Evolutionary conservation across 495 filamentous ascomycete genomes (phyloP), one percentile per base, ranked within the genome.

Genomic region (Penicillium argentinense): DNA sequence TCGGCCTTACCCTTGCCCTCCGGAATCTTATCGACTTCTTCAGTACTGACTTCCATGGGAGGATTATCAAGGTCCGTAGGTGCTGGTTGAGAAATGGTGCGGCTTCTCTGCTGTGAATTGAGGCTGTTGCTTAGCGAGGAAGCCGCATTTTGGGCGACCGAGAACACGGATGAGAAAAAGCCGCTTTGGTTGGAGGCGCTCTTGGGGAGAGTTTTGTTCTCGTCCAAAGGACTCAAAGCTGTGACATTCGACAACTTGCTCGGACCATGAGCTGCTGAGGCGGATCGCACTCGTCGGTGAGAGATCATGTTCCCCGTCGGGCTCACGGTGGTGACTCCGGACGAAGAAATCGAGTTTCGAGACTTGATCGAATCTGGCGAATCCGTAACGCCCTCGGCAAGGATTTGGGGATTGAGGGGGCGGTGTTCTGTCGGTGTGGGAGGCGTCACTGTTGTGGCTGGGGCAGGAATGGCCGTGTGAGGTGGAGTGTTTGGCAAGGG

Each of bases 131-230:
- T 91, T 4, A 99, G 58, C 2, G 82, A 84, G 53, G 80, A 90
- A n/a, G 93, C 92, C 28, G 95, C 92, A 68, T 88, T 97, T 60
- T 97, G 93, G 12, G 92, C 91, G 22, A 84, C 92, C 23, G 89
- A 90, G 56, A 98, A 88, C 60, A 97, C 86, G 12, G 85, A 88
- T 5, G 89, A 92, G 65, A 98, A 98, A 66, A 98, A 98, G 0
- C 91, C 89, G 33, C 74, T 75, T 32, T 64, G 73, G 41, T 61
- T 59, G 11, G 51, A 51, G 1, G 63, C 37, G n/a, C 57, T 54
- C 42, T 66, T 67, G 6, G 78, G 66, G 8, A 36, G 33, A 1
- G 76, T 71, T 49, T 78, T 83, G 9, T 56, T 51, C 60, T 87
- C 83, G 51, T 87, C 84, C 25, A 77, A 60, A 2, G 93, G 90